Evolutionary conservation across 441 rosid genomes (phyloP).

Genomic region (Dalechampia spathulata): DNA sequence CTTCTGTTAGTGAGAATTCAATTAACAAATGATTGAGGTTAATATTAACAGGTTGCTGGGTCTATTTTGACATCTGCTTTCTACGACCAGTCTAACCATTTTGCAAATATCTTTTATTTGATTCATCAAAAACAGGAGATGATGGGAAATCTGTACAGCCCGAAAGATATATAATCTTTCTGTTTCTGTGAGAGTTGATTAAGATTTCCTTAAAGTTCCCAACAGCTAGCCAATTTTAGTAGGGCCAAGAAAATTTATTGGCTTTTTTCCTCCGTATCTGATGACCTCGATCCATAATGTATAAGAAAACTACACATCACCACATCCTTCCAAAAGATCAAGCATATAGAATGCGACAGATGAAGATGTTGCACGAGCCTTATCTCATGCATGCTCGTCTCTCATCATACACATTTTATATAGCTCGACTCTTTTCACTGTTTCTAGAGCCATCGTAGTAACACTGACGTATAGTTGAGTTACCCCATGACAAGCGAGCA

Average conservation of each 20-base stretch:
- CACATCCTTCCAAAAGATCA: background rate
- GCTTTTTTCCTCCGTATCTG: background rate
- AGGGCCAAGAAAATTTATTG: slow-evolving; percentile 3
- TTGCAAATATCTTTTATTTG: slow-evolving; percentile 1
- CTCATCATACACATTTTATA: no score
- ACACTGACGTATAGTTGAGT: no score
- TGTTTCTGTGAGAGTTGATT: background rate
- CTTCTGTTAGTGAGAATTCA: no score
- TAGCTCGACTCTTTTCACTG: slow-evolving; percentile 23
- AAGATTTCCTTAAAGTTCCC: slow-evolving; percentile 1
- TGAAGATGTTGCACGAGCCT: slow-evolving; percentile 19
- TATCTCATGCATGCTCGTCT: slow-evolving; percentile 6
- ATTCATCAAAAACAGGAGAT: background rate
- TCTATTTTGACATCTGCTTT: background rate
- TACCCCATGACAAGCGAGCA: no score
- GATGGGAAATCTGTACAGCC: background rate
- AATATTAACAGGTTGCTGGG: no score
- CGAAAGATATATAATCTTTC: background rate
- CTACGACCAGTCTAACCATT: background rate
- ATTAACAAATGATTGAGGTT: no score
- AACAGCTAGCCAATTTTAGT: background rate
- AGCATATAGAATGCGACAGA: slow-evolving; percentile 14
- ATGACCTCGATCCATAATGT: background rate
- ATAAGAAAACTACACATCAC: slow-evolving; percentile 17
- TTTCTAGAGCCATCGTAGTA: no score